phyloP scores from a whole-genome alignment of 1,284 basidiomycete species.

The Apiotrichum veenhuisii region DNA sequence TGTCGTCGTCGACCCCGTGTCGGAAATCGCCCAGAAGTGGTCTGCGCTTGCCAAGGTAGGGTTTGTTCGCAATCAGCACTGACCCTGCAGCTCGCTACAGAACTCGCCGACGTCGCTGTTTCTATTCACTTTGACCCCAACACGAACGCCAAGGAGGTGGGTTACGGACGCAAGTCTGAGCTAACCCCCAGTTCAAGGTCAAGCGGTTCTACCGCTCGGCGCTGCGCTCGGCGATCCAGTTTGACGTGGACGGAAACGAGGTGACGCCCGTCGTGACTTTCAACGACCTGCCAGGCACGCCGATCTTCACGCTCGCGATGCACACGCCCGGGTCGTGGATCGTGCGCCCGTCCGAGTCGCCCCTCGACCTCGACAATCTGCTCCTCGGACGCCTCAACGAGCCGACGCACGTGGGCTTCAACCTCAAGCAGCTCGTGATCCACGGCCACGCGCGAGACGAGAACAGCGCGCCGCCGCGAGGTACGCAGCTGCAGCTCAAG shows the following conservation, averaged over 20 bases:
- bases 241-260: slow-evolving; percentile 60
- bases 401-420: slow-evolving; percentile 72
- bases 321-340: slow-evolving; percentile 89
- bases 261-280: slow-evolving; percentile 50
- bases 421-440: slow-evolving; percentile 84
- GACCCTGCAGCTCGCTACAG: slow-evolving; percentile 46
- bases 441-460: slow-evolving; percentile 88
- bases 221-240: slow-evolving; percentile 59
- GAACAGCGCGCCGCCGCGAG: slow-evolving; percentile 65
- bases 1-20: slow-evolving; percentile 77
- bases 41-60: slow-evolving; percentile 68
- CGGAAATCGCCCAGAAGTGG: slow-evolving; percentile 79
- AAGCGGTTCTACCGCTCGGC: slow-evolving; percentile 92
- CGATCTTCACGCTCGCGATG: slow-evolving; percentile 87
- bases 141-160: slow-evolving; percentile 60
- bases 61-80: not conserved
- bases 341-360: slow-evolving; percentile 78
- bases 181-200: slow-evolving; percentile 64
- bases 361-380: slow-evolving; percentile 95
- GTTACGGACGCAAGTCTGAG: slow-evolving; percentile 16
- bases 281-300: slow-evolving; percentile 55
- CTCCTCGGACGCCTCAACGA: slow-evolving; percentile 62
- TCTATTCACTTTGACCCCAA: slow-evolving; percentile 74
- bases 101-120: slow-evolving; percentile 57
- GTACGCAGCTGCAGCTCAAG: slow-evolving; percentile 75